phyloP scores from a whole-genome alignment of 2,329 filamentous ascomycete species.

The Rachicladosporium sp. region DNA sequence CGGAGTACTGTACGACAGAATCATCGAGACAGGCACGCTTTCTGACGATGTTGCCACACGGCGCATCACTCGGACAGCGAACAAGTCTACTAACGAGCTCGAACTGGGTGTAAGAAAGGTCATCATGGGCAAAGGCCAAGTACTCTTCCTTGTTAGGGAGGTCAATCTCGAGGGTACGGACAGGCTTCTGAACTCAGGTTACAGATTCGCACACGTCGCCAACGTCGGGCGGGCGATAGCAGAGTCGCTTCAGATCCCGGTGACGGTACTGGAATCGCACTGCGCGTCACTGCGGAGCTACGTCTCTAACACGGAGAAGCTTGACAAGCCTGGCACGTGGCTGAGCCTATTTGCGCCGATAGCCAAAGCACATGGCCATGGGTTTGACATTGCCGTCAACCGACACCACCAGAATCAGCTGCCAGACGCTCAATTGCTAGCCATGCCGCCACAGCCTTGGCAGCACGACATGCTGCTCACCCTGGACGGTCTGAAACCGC shows the following conservation, averaged over 20 bases:
- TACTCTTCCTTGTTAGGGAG: conserved; percentile 66
- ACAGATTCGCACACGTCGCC: conserved; percentile 59
- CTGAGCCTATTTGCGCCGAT: conserved; percentile 25
- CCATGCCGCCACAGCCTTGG: conserved; percentile 17
- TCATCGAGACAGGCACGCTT: conserved; percentile 23
- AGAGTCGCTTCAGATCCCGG: conserved; percentile 61
- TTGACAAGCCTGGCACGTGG: conserved; percentile 29
- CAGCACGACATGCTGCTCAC: conserved; percentile 22
- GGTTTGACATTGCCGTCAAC: conserved; percentile 34
- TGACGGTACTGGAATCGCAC: conserved; percentile 46
- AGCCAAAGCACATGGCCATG: conserved; percentile 18
- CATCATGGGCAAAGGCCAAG: conserved; percentile 56
- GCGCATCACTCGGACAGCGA: background rate
- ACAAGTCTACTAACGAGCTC: conserved; percentile 21
- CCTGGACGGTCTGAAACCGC: conserved; percentile 19
- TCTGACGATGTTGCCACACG: conserved; percentile 1
- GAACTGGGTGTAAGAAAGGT: conserved; percentile 25
- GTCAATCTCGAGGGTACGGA: conserved; percentile 48
- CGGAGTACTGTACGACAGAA: conserved; percentile 25
- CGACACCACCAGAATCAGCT: conserved; percentile 28
- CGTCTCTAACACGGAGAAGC: conserved; percentile 28
- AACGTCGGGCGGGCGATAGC: conserved; percentile 59
- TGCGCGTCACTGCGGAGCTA: conserved; percentile 54
- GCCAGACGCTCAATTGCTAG: conserved; percentile 31
- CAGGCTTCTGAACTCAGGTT: conserved; percentile 58